Percentiles rank a stretch among this genome's conserved stretches.
These are phyloP conservation scores for Xylariomycetidae sp. DNA, from an alignment of 2,329 filamentous ascomycete genomes.

Conservation along the genomic window DNA sequence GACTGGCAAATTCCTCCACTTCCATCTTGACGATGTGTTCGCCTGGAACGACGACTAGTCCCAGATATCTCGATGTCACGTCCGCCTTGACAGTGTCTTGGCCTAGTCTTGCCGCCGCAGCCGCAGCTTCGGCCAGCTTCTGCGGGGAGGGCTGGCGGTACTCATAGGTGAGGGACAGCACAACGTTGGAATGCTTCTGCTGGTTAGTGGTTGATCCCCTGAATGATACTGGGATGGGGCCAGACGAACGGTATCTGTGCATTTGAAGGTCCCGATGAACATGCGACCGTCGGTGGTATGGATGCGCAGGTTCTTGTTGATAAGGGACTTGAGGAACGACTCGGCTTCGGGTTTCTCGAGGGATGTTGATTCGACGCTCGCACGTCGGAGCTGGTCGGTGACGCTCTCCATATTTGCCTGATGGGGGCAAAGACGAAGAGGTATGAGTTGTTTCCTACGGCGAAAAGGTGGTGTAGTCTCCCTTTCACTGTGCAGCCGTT, in stretches of 20 bases:
- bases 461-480: no score
- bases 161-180: conserved; percentile 80
- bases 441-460: no score
- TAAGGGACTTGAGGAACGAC: conserved; percentile 55
- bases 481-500: no score
- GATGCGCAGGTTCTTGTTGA: conserved; percentile 74
- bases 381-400: conserved; percentile 7
- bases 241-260: conserved; percentile 74
- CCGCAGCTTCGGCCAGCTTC: conserved; percentile 33
- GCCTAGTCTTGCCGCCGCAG: conserved; percentile 23
- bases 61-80: conserved; percentile 81
- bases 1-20: conserved; percentile 67
- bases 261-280: conserved; percentile 89
- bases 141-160: conserved; percentile 68
- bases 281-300: conserved; percentile 77
- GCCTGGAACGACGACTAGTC: conserved; percentile 84
- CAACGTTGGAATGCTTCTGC: conserved; percentile 89
- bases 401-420: conserved; percentile 13
- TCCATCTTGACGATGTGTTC: conserved; percentile 83
- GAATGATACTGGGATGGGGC: conserved; percentile 1
- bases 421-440: no score
- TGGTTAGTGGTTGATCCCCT: conserved; percentile 2
- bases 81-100: conserved; percentile 50
- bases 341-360: conserved; percentile 47
- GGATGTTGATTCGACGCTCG: conserved; percentile 16